Conservation (phyloP, 495 filamentous ascomycete genomes). For the Penicillium angulare region DNA sequence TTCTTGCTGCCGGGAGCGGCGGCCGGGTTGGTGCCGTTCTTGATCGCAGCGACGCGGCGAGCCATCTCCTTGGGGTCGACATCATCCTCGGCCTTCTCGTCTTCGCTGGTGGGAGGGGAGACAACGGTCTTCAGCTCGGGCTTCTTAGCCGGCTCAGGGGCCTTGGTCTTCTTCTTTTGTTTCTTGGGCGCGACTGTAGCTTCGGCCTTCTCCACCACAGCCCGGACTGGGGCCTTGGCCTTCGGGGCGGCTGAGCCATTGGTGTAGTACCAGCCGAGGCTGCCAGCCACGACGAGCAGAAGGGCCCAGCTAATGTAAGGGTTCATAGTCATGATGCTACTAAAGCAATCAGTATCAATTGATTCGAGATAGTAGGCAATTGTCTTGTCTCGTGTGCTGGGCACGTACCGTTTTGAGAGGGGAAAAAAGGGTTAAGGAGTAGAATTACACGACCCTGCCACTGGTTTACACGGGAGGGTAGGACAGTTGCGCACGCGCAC, state of each 20-base stretch:
- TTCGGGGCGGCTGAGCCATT: slow-evolving; percentile 39
- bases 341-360: slow-evolving; percentile 10
- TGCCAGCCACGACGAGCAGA: slow-evolving; percentile 50
- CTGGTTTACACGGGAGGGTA: slow-evolving; percentile 4
- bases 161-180: slow-evolving; percentile 40
- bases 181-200: slow-evolving; percentile 36
- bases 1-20: slow-evolving; percentile 42
- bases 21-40: slow-evolving; percentile 54
- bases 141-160: slow-evolving; percentile 32
- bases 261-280: slow-evolving; percentile 49
- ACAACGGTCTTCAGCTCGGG: slow-evolving; percentile 37
- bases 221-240: slow-evolving; percentile 29
- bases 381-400: neutral
- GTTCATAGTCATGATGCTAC: slow-evolving; percentile 39
- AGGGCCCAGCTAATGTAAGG: slow-evolving; percentile 56
- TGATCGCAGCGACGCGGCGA: slow-evolving; percentile 62
- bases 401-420: neutral
- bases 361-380: neutral
- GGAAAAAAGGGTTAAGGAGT: neutral
- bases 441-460: neutral
- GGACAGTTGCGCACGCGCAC: slow-evolving; percentile 17
- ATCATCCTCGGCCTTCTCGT: slow-evolving; percentile 54
- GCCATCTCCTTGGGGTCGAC: slow-evolving; percentile 72
- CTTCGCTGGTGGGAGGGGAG: slow-evolving; percentile 37
- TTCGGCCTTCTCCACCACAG: slow-evolving; percentile 38